Evolutionary conservation across 192 early-diverging fungal species (phyloP), one percentile per base, ranked within the genome.

Genomic region (Obelidium mucronatum): DNA sequence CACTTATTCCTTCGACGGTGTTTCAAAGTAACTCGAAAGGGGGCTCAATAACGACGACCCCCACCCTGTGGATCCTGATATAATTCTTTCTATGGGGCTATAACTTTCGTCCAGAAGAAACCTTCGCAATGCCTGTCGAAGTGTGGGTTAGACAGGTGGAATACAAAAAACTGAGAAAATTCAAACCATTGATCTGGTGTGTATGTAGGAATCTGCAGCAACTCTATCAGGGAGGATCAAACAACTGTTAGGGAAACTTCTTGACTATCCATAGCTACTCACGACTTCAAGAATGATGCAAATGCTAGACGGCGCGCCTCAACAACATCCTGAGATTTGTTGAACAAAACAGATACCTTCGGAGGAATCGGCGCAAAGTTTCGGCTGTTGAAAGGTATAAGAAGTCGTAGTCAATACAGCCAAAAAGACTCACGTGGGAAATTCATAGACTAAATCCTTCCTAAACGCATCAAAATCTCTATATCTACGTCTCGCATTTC

Each of bases 391-490:
- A n/a, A n/a, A n/a, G n/a, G n/a, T n/a, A n/a, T n/a, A n/a, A n/a
- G n/a, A n/a, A n/a, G n/a, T n/a, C n/a, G n/a, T n/a, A n/a, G n/a
- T n/a, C n/a, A n/a, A n/a, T n/a, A n/a, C n/a, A n/a, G n/a, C n/a
- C n/a, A n/a, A n/a, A n/a, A n/a, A n/a, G n/a, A n/a, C n/a, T n/a
- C n/a, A n/a, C n/a, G n/a, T 42, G 3, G 66, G 66, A 30, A 68
- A 68, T 40, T 68, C 66, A 37, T 28, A 30, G 22, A 30, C 17
- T 48, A 68, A 22, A 22, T 40, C 66, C 11, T 6, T 68, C 30
- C 48, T 28, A 51, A 68, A 51, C 30, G 66, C 66, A 51, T 6
- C 66, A 68, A 68, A 68, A 48, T 68, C 66, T 51, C 42, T 40
- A 28, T 48, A 68, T 28, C 44, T 4, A 48, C 66, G 4, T n/a